These are phyloP conservation scores for Acanthamoeba royreba DNA, from an alignment of 208 protist genomes.

Conservation along the genomic window DNA sequence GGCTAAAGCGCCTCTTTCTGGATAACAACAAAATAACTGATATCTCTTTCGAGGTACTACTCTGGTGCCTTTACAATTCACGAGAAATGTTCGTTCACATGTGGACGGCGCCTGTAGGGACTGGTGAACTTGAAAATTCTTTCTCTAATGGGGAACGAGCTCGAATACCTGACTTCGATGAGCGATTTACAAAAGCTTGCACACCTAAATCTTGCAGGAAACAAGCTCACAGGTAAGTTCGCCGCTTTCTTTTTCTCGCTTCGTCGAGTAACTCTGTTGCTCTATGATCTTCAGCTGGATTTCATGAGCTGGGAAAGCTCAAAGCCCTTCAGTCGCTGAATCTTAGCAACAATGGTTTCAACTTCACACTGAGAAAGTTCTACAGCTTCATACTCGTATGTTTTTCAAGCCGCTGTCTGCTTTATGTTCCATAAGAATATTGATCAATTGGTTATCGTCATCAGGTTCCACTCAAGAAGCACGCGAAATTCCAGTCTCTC, in stretches of 20 bases:
- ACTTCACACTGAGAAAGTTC: neutral
- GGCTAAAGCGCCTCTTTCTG: neutral
- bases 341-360: neutral
- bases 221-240: neutral
- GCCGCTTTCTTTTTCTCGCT: neutral
- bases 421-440: neutral
- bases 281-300: neutral
- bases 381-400: neutral
- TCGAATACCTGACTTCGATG: neutral
- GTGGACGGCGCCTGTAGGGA: neutral
- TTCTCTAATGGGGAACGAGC: neutral
- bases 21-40: neutral
- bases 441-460: neutral
- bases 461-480: neutral
- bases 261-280: neutral
- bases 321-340: neutral
- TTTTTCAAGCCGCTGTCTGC: neutral
- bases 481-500: neutral
- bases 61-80: neutral
- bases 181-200: neutral
- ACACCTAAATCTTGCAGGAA: neutral
- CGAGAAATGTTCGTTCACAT: neutral
- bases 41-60: neutral
- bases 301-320: neutral
- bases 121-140: neutral